Evolutionary conservation across 2,329 filamentous ascomycete species (phyloP), one percentile per base, ranked within the genome.

Genomic region (Penicillium griseofulvum): DNA sequence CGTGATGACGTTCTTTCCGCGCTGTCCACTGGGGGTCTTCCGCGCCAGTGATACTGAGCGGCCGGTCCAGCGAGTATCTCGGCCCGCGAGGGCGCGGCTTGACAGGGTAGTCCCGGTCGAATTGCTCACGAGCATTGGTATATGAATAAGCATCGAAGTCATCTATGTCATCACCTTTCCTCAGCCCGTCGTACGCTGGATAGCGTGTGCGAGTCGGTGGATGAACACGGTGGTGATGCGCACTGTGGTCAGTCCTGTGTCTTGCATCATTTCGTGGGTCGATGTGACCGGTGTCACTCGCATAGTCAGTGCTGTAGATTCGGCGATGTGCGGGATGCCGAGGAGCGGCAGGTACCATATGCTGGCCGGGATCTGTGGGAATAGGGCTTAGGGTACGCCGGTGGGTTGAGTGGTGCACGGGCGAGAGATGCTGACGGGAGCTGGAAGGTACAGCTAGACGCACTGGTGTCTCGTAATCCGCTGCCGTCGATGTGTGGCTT

Each of bases 41-140:
- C 28, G 72, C 60, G 4, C 71, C 69, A 10, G 71, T 72, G 65
- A 76, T 63, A 55, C 76, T 78, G 43, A 73, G 49, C 16, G 75
- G 76, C 26, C 74, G 67, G 31, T 70, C 67, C 28, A 62, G 60
- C 6, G 67, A 65, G 28, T 60, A 59, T 31, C 58, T 57, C 16
- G 58, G 59, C 12, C 66, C 58, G 24, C 64, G 65, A 45, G 67
- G 65, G 52, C 68, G 74, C 39, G 74, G 55, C 36, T 70, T 65
- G 24, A 71, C 71, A 11, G 70, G 69, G n/a, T 71, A 75, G 47
- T 80, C 78, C 39, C 74, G 71, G 28, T 78, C 72, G 56, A 78
- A 78, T 51, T 78, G 76, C 51, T 80, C 77, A 36, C 72, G 71
- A 2, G 76, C 71, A 7, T 73, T 76, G 14, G 78, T 80, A 57